phyloP scores from a whole-genome alignment of 352 stramenopile genomes.

The Phytophthora europaea region DNA sequence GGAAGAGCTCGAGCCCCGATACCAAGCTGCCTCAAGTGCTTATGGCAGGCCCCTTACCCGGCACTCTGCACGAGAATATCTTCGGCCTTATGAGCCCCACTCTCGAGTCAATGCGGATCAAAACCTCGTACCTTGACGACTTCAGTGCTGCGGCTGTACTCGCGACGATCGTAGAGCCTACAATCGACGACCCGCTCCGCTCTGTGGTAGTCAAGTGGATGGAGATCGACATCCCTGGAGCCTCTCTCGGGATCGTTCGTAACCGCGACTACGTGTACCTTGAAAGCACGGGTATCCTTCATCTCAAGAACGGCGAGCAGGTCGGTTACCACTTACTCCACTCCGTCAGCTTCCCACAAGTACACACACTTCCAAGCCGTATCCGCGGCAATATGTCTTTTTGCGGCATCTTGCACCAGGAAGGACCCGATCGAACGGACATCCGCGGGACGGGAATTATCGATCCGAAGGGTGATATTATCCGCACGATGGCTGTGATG shows the following conservation, averaged over 20 bases:
- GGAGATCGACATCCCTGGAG: conserved; percentile 20
- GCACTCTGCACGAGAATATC: conserved; percentile 44
- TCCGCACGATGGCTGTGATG: conserved; percentile 27
- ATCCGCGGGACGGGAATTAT: conserved; percentile 19
- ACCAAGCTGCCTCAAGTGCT: conserved; percentile 27
- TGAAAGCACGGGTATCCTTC: conserved; percentile 20
- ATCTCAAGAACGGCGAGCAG: conserved; percentile 17
- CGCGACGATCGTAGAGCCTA: conserved; percentile 44
- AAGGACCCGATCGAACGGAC: conserved; percentile 6
- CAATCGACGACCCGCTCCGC: conserved; percentile 42
- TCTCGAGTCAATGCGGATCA: conserved; percentile 30
- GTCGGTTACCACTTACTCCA: conserved; percentile 31
- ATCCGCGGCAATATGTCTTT: conserved; percentile 52
- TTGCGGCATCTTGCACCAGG: conserved; percentile 39
- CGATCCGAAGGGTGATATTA: conserved; percentile 32
- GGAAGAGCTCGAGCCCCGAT: conserved; percentile 20
- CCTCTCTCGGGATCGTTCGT: conserved; percentile 18
- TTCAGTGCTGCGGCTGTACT: conserved; percentile 49
- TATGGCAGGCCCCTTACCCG: conserved; percentile 33
- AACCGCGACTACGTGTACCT: conserved; percentile 30
- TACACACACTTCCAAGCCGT: conserved; percentile 22
- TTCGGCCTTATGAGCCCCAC: conserved; percentile 39
- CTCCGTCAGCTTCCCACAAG: conserved; percentile 33
- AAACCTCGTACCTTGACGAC: conserved; percentile 26
- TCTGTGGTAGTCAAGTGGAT: conserved; percentile 29